These are phyloP conservation scores for Lepraria neglecta DNA, from an alignment of 495 filamentous ascomycete species.

Conservation along the genomic window DNA sequence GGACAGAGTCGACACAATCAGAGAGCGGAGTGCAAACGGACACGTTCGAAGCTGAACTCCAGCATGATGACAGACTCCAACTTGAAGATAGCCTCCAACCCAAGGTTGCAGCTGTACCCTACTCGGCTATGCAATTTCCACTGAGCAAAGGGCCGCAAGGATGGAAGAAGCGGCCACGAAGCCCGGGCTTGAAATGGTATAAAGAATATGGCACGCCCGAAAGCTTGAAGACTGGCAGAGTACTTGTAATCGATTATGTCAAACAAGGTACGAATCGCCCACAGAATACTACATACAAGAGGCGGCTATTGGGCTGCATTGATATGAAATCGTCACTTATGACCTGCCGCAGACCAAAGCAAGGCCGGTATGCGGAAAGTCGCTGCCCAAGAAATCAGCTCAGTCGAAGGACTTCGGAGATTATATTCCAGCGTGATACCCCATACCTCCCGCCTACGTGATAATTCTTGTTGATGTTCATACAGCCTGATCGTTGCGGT, in stretches of 20 bases:
- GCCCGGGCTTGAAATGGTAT: constrained; percentile 39
- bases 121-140: constrained; percentile 20
- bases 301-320: too few relatives aligned
- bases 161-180: constrained; percentile 25
- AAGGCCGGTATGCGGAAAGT: constrained; percentile 38
- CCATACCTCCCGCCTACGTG: not conserved
- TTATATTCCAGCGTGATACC: constrained; percentile 36
- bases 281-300: not conserved
- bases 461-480: constrained; percentile 10
- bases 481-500: constrained; percentile 27
- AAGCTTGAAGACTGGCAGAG: constrained; percentile 29
- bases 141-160: constrained; percentile 10
- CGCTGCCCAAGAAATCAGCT: constrained; percentile 42
- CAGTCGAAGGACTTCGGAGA: constrained; percentile 36
- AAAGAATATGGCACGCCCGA: constrained; percentile 34
- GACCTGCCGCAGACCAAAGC: constrained; percentile 16
- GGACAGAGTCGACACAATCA: not conserved
- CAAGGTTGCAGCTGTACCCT: constrained; percentile 14
- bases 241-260: constrained; percentile 40
- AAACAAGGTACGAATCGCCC: constrained; percentile 27
- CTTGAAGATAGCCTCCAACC: not conserved
- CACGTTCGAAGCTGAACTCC: not conserved
- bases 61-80: not conserved
- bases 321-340: not conserved
- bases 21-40: constrained; percentile 10